These are phyloP conservation scores for Fusarium albosuccineum DNA, from an alignment of 2,329 filamentous ascomycete species.

Conservation along the genomic window DNA sequence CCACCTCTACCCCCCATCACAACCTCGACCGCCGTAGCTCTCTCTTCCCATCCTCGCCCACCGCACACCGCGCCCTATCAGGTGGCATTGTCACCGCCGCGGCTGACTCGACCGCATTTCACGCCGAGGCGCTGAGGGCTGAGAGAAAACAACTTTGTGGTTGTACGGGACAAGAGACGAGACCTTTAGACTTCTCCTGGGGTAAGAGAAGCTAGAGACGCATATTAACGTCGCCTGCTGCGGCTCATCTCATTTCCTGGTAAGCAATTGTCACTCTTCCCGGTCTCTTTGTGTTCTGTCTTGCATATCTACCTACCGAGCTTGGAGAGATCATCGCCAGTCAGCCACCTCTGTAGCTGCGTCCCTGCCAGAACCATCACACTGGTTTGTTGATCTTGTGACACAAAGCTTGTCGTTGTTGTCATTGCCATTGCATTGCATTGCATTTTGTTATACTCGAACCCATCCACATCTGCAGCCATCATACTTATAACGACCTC, in stretches of 20 bases:
- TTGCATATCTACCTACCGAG: slow-evolving; percentile 22
- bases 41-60: slow-evolving; percentile 31
- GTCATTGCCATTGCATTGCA: slow-evolving; percentile 19
- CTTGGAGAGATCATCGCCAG: slow-evolving; percentile 23
- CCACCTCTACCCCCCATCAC: slow-evolving; percentile 25
- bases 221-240: slow-evolving; percentile 38
- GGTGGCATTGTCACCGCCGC: slow-evolving; percentile 46
- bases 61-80: slow-evolving; percentile 34
- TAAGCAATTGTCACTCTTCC: slow-evolving; percentile 31
- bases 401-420: slow-evolving; percentile 17
- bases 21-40: slow-evolving; percentile 14
- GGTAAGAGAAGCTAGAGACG: slow-evolving; percentile 24
- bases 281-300: slow-evolving; percentile 11
- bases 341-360: slow-evolving; percentile 5
- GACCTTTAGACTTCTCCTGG: slow-evolving; percentile 18
- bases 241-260: slow-evolving; percentile 33
- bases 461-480: slow-evolving; percentile 4
- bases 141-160: slow-evolving; percentile 20
- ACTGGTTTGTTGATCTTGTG: slow-evolving; percentile 23
- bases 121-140: slow-evolving; percentile 24
- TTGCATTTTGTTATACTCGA: slow-evolving; percentile 13
- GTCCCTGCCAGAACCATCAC: slow-evolving; percentile 14
- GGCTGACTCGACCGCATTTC: slow-evolving; percentile 23
- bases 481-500: slow-evolving; percentile 15
- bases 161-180: slow-evolving; percentile 30